Evolutionary conservation across 1,139 yeast genomes (phyloP).

Genomic region (Diutina catenulata): DNA sequence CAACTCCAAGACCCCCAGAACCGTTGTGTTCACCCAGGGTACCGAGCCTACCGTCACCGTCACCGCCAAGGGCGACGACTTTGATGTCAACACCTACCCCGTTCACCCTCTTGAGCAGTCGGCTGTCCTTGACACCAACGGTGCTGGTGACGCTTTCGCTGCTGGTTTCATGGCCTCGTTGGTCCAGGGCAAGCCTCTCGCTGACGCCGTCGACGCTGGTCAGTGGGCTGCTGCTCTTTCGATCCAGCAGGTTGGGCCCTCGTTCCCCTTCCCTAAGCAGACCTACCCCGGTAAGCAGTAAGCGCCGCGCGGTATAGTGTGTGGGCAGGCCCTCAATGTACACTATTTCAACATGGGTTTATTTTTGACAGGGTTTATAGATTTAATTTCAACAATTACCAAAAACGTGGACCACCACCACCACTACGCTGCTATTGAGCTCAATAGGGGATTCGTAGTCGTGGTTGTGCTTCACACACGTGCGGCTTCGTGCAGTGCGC

Average conservation of each 20-base stretch:
- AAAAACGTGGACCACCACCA: too few relatives aligned
- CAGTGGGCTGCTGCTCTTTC: conserved; percentile 95
- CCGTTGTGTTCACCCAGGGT: conserved; percentile 89
- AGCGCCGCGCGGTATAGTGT: background rate
- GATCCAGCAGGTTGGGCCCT: conserved; percentile 88
- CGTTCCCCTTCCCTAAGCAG: conserved; percentile 79
- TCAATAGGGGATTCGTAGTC: too few relatives aligned
- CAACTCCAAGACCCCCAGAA: conserved; percentile 61
- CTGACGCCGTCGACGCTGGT: conserved; percentile 66
- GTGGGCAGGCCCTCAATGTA: too few relatives aligned
- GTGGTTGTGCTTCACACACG: too few relatives aligned
- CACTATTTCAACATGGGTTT: conserved; percentile 4
- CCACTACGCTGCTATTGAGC: too few relatives aligned
- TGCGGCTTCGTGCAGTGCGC: too few relatives aligned
- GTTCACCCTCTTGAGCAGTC: conserved; percentile 60
- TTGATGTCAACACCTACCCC: conserved; percentile 39
- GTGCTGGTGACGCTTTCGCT: conserved; percentile 99
- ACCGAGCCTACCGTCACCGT: conserved; percentile 78
- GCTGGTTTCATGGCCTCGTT: conserved; percentile 93
- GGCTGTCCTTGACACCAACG: conserved; percentile 83
- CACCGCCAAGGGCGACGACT: conserved; percentile 32
- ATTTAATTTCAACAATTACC: conserved; percentile 4
- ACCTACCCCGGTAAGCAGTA: conserved; percentile 20
- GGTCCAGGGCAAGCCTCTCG: conserved; percentile 58
- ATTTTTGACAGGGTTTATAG: conserved; percentile 1